Evolutionary conservation across 2,329 filamentous ascomycete genomes (phyloP), one percentile per base, ranked within the genome.

Genomic region (Hypomyces rosellus): DNA sequence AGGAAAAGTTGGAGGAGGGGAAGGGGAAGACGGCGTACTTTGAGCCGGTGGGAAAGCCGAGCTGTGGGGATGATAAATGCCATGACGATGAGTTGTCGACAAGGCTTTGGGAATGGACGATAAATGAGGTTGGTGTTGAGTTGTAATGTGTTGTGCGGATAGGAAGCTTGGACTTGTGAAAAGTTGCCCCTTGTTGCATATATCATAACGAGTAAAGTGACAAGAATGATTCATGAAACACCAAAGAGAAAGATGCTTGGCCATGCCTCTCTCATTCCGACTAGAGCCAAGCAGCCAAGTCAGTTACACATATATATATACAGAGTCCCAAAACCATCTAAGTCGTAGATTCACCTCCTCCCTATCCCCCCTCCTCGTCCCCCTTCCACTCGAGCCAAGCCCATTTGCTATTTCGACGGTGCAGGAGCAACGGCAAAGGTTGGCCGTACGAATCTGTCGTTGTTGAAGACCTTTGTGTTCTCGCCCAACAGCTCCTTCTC

Each of bases 401-500:
- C 16, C 43, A 11, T 22, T 13, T 50, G 36, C 36, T 46, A 85
- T 72, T 85, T 80, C 53, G 78, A 76, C 52, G 76, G 72, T 59
- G 73, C 68, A n/a, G 89, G 89, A 46, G 85, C 83, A 54, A 86
- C 79, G 43, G 84, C 83, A 69, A 84, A 91, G 18, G 88, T 92
- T 57, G 89, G 89, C 65, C 88, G 81, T 63, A 95, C 84, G 65
- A 88, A 92, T 69, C 88, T 90, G 66, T 96, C 90, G 59, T 81
- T 84, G 74, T 97, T 81, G 75, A 96, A 99, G 45, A 95, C 79
- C 74, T 86, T 88, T 48, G 81, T 82, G 70, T 92, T 87, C 57
- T 85, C 84, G 51, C 93, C 93, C 61, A 97, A 66, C 58, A 99
- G 74, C 72, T 90, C 86, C 80, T 91, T 89, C 81, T 97, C 93